Percentiles rank a stretch among this genome's conserved stretches.
Evolutionary conservation across 352 stramenopile species (phyloP).

Genomic region (Phytophthora brassicae): DNA sequence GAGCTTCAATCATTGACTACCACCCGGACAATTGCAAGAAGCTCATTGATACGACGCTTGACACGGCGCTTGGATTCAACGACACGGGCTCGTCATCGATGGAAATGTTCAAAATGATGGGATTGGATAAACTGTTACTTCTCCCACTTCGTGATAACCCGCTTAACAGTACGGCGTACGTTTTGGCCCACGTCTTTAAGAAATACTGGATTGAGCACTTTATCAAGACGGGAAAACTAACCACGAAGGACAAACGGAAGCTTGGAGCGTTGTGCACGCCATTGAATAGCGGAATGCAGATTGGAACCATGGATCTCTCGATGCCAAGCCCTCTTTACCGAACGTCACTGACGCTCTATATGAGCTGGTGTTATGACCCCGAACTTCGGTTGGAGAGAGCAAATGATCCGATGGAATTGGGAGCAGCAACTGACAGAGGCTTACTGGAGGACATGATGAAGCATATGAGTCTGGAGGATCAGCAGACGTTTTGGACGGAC

Average conservation of each 20-base stretch:
- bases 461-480: background rate
- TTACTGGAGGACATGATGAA: background rate
- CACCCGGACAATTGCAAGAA: background rate
- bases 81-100: background rate
- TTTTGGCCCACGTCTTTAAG: constrained; percentile 8
- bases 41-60: constrained; percentile 3
- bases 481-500: background rate
- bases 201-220: constrained; percentile 20
- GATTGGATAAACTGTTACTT: constrained; percentile 16
- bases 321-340: constrained; percentile 22
- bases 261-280: background rate
- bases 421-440: background rate
- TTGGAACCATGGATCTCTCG: constrained; percentile 4
- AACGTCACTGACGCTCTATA: constrained; percentile 9
- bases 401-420: constrained; percentile 10
- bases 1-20: constrained; percentile 22
- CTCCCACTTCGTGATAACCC: constrained; percentile 15
- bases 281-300: constrained; percentile 13
- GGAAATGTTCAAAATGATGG: constrained; percentile 13
- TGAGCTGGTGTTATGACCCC: constrained; percentile 31
- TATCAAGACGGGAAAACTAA: constrained; percentile 11
- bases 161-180: constrained; percentile 19
- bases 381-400: constrained; percentile 13
- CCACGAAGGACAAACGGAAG: background rate
- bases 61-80: constrained; percentile 13